Percentiles rank a stretch among this genome's conserved stretches.
phyloP scores from a whole-genome alignment of 805 yeast genomes.

The Candida methanosorbosa region DNA sequence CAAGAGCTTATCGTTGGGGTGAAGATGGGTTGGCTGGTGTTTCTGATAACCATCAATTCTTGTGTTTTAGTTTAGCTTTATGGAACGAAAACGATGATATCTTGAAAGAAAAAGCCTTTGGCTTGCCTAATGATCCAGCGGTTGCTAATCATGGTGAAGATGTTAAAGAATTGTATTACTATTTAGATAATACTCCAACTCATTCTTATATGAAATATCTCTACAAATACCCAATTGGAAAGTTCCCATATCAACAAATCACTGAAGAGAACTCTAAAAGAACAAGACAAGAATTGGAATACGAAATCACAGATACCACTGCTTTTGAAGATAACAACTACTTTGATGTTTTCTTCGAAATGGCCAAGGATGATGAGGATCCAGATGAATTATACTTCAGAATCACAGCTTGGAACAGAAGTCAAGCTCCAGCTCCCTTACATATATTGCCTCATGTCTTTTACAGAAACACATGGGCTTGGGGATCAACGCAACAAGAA shows the following conservation, averaged over 20 bases:
- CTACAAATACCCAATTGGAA: slow-evolving; percentile 85
- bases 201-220: slow-evolving; percentile 88
- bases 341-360: slow-evolving; percentile 82
- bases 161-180: slow-evolving; percentile 78
- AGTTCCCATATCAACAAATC: slow-evolving; percentile 75
- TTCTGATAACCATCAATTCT: slow-evolving; percentile 70
- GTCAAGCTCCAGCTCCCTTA: slow-evolving; percentile 77
- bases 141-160: slow-evolving; percentile 92
- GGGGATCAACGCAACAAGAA: slow-evolving; percentile 61
- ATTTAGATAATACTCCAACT: slow-evolving; percentile 86
- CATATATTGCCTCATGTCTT: slow-evolving; percentile 79
- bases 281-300: slow-evolving; percentile 63
- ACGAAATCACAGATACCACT: slow-evolving; percentile 76
- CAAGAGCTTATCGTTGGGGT: slow-evolving; percentile 88
- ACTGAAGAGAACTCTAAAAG: slow-evolving; percentile 59
- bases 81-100: slow-evolving; percentile 89
- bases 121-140: slow-evolving; percentile 76
- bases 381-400: slow-evolving; percentile 77
- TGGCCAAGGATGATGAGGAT: slow-evolving; percentile 78
- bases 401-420: slow-evolving; percentile 80
- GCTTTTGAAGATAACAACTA: slow-evolving; percentile 63
- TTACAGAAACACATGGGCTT: slow-evolving; percentile 89
- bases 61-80: slow-evolving; percentile 72
- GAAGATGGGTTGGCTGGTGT: slow-evolving; percentile 93
- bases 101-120: slow-evolving; percentile 79